Evolutionary conservation across 169 alveolate species (phyloP).

Genomic region (Perkinsus chesapeaki): DNA sequence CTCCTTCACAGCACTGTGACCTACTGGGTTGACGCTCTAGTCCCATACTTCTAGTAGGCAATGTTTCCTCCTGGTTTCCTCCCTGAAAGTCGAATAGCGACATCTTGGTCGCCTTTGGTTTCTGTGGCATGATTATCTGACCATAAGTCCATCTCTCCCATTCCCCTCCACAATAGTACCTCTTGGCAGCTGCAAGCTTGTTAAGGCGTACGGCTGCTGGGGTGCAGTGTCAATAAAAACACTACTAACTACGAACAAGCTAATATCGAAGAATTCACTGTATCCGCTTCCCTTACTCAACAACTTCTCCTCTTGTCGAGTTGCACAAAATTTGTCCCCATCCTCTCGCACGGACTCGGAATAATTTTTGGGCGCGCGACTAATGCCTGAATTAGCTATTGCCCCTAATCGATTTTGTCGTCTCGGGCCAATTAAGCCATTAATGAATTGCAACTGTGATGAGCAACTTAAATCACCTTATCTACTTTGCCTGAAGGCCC

Average conservation of each 20-base stretch:
- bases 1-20: neutral
- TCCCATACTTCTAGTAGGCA: neutral
- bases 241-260: neutral
- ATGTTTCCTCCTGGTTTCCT: neutral
- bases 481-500: constrained; percentile 5
- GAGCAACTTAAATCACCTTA: neutral
- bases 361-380: too few relatives aligned
- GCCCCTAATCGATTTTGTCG: too few relatives aligned
- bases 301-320: too few relatives aligned
- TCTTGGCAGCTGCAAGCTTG: neutral
- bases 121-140: neutral
- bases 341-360: too few relatives aligned
- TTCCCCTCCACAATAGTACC: neutral
- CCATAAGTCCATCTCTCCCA: neutral
- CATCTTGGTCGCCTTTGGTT: neutral
- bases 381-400: too few relatives aligned
- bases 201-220: neutral
- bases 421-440: too few relatives aligned
- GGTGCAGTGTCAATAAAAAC: neutral
- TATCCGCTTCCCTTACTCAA: too few relatives aligned
- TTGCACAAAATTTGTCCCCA: too few relatives aligned
- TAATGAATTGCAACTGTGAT: neutral
- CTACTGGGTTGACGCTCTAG: neutral
- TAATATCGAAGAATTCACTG: neutral
- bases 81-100: neutral